Conservation (phyloP, 345 rosid species). For the Gossypium rotundifolium region DNA sequence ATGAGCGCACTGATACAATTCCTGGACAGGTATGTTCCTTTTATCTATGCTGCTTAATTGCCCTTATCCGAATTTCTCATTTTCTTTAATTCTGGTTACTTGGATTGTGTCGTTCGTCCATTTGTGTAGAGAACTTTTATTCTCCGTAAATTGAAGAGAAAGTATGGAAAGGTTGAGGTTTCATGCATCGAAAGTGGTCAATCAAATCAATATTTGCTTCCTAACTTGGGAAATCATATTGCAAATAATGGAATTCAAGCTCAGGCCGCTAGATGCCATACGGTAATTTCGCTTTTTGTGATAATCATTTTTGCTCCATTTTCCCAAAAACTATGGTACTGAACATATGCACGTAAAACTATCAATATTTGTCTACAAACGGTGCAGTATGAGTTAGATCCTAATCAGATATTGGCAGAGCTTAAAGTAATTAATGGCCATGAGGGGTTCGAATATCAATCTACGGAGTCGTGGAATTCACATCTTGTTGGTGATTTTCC, state of each 20-base stretch:
- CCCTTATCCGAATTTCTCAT: too few relatives aligned
- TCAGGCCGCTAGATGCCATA: neutral
- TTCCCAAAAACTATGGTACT: neutral
- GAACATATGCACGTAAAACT: neutral
- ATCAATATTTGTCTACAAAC: neutral
- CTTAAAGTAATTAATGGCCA: neutral
- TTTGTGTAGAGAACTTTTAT: neutral
- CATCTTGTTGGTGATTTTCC: neutral
- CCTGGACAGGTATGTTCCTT: constrained; percentile 13
- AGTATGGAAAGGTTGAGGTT: neutral
- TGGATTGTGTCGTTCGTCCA: neutral
- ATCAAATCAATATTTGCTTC: constrained; percentile 1
- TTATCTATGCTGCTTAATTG: neutral
- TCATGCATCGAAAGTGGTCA: neutral
- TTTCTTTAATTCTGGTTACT: neutral
- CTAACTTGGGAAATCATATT: constrained; percentile 1
- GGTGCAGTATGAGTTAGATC: neutral
- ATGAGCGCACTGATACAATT: neutral
- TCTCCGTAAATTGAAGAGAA: constrained; percentile 12
- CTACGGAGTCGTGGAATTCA: neutral
- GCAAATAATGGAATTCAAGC: neutral
- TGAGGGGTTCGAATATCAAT: neutral
- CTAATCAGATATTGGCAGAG: neutral
- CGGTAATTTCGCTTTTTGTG: neutral
- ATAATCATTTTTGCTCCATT: neutral